Evolutionary conservation across 352 stramenopile genomes (phyloP).

Genomic region (Pythium pyrilobum): DNA sequence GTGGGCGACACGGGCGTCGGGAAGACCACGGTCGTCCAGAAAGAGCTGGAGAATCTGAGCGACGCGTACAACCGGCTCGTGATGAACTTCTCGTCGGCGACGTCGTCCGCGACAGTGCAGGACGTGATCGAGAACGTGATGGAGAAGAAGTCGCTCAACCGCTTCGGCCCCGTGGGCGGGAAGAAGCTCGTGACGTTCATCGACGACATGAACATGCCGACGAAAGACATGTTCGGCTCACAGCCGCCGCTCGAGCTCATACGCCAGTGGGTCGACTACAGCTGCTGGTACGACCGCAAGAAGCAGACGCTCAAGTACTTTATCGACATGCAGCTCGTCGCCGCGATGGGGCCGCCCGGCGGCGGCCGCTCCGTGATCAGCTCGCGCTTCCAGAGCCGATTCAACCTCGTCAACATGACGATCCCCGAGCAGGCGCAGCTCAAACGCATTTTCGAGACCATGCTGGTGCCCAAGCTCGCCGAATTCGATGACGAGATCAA

Average conservation of each 20-base stretch:
- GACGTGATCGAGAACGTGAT: constrained; percentile 90
- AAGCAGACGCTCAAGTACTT: constrained; percentile 91
- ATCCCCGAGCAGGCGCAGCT: constrained; percentile 80
- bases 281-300: constrained; percentile 90
- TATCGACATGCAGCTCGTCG: constrained; percentile 88
- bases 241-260: constrained; percentile 89
- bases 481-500: constrained; percentile 90
- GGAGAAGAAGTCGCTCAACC: constrained; percentile 88
- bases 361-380: constrained; percentile 87
- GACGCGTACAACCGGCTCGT: constrained; percentile 72
- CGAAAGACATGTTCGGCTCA: constrained; percentile 87
- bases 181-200: constrained; percentile 91
- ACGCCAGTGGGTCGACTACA: constrained; percentile 91
- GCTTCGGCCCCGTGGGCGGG: constrained; percentile 79
- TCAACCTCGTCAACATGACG: constrained; percentile 90
- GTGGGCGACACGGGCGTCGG: constrained; percentile 88
- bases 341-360: constrained; percentile 83
- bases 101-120: constrained; percentile 80
- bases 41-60: constrained; percentile 74
- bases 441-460: constrained; percentile 86
- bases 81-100: constrained; percentile 91
- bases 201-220: constrained; percentile 92
- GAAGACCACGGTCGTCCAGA: constrained; percentile 84
- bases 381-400: constrained; percentile 87
- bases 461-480: constrained; percentile 78